These are phyloP conservation scores for Rhododendron henanense DNA, from an alignment of 148 eudicot genomes.

Conservation along the genomic window DNA sequence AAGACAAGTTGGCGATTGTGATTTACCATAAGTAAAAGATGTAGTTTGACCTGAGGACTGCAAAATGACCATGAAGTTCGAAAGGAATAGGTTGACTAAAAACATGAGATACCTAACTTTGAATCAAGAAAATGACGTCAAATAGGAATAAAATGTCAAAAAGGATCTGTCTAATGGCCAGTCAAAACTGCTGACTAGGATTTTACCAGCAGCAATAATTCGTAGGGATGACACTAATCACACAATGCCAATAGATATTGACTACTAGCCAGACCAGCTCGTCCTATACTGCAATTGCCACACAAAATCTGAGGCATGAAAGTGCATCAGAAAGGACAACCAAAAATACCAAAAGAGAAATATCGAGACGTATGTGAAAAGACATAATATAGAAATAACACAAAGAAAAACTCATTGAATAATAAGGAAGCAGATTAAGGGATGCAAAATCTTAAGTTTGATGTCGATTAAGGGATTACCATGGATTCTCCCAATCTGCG, in stretches of 20 bases:
- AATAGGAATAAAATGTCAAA: neutral
- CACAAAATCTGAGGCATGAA: neutral
- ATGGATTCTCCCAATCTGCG: constrained; percentile 16
- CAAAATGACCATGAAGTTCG: neutral
- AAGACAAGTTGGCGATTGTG: neutral
- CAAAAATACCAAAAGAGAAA: neutral
- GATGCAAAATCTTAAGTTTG: neutral
- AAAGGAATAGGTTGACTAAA: neutral
- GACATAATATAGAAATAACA: neutral
- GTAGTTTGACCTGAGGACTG: neutral
- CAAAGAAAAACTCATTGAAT: neutral
- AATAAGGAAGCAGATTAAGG: neutral
- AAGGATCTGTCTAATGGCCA: neutral
- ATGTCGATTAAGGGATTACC: constrained; percentile 18
- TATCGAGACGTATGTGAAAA: neutral
- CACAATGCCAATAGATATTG: neutral
- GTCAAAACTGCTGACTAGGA: neutral
- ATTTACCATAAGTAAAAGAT: neutral
- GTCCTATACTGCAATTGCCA: neutral
- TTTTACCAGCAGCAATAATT: neutral
- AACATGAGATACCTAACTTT: neutral
- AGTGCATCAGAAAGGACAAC: neutral
- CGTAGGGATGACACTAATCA: neutral
- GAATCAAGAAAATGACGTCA: neutral
- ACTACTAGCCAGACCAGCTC: neutral